Evolutionary conservation across 2,329 filamentous ascomycete species (phyloP).

Genomic region (Chaetomiaceae sp.): DNA sequence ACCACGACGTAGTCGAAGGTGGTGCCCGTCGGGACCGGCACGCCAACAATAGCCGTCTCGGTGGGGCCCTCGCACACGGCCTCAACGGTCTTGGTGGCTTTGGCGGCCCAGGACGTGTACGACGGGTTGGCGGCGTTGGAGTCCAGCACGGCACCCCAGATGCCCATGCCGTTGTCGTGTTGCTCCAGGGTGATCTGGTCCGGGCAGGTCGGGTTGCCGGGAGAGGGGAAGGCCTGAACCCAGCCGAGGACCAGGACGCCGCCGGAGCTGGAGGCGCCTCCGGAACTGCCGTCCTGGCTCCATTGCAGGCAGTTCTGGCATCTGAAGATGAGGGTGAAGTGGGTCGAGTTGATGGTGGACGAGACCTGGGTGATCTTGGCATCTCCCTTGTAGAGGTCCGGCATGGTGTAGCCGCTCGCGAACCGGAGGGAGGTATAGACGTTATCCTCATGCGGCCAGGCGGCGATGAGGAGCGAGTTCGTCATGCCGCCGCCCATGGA

Average conservation of each 20-base stretch:
- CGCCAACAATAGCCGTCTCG: slow-evolving; percentile 28
- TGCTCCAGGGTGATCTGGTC: slow-evolving; percentile 31
- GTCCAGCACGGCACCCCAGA: slow-evolving; percentile 30
- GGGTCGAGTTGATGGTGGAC: slow-evolving; percentile 49
- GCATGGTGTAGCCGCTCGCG: slow-evolving; percentile 49
- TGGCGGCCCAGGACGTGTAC: slow-evolving; percentile 31
- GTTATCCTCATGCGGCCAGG: slow-evolving; percentile 45
- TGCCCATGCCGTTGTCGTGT: slow-evolving; percentile 33
- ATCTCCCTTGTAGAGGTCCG: slow-evolving; percentile 53
- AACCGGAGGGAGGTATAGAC: slow-evolving; percentile 52
- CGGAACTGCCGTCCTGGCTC: slow-evolving; percentile 41
- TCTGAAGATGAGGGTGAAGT: slow-evolving; percentile 56
- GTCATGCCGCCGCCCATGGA: slow-evolving; percentile 51
- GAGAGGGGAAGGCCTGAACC: slow-evolving; percentile 43
- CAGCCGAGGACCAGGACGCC: slow-evolving; percentile 42
- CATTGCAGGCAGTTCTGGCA: slow-evolving; percentile 51
- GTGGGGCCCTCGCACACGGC: slow-evolving; percentile 27
- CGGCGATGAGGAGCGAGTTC: slow-evolving; percentile 48
- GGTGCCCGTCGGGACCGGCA: slow-evolving; percentile 35
- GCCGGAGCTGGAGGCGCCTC: slow-evolving; percentile 32
- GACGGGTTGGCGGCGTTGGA: slow-evolving; percentile 30
- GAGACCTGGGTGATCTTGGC: slow-evolving; percentile 54
- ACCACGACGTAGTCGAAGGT: slow-evolving; percentile 60
- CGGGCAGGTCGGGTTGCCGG: slow-evolving; percentile 34
- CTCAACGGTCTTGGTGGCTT: slow-evolving; percentile 31